Evolutionary conservation across 2,329 filamentous ascomycete genomes (phyloP).

Genomic region (Cladosporium colombiae): DNA sequence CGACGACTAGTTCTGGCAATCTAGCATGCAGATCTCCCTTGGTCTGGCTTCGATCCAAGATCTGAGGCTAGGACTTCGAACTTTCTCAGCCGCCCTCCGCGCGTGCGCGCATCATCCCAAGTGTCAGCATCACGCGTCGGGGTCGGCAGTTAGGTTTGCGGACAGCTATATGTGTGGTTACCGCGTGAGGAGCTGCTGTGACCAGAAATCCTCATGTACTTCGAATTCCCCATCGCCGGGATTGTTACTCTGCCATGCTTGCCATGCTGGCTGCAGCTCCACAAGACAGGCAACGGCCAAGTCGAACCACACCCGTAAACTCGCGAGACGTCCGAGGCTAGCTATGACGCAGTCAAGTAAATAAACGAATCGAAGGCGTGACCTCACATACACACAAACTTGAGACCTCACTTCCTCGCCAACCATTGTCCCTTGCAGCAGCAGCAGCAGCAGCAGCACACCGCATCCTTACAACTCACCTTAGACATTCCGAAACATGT

Average conservation of each 20-base stretch:
- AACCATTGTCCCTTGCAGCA: neutral
- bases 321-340: neutral
- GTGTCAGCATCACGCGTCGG: neutral
- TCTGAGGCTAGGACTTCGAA: neutral
- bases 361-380: neutral
- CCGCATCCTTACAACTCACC: neutral
- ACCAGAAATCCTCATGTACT: neutral
- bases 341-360: slow-evolving; percentile 7
- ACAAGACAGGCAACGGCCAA: neutral
- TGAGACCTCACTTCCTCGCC: slow-evolving; percentile 10
- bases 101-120: neutral
- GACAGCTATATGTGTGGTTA: neutral
- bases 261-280: neutral
- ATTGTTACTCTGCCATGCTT: neutral
- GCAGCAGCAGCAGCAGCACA: slow-evolving; percentile 1
- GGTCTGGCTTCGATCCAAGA: neutral
- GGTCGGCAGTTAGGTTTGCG: neutral
- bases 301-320: neutral
- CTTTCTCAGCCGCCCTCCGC: neutral
- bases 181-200: neutral
- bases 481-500: neutral
- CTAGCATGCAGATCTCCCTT: neutral
- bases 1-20: neutral
- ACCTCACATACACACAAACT: neutral
- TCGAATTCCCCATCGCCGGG: neutral